Base-by-base conservation (phyloP, 2,329 filamentous ascomycete species). In the Fusarium concolor region DNA sequence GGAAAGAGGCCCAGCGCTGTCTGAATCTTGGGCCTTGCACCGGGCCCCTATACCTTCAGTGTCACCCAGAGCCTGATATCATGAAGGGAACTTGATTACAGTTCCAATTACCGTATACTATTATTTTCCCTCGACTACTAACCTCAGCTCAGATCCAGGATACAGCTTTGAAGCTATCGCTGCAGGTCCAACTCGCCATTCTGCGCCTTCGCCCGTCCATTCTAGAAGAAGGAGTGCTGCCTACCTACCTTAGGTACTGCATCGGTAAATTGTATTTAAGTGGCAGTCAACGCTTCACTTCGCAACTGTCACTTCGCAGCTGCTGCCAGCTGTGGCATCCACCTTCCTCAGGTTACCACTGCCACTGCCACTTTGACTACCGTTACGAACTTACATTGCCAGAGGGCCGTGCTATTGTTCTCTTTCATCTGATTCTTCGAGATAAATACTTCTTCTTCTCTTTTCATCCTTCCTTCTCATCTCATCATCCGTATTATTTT, bases 391-490 rank as follows among this genome's bases (percentile, higher is more conserved):
- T 20, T 57, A 39, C 44, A 52, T 39, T 44, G 18, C 22, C 37
- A 44, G 15, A 52, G 35, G 37, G n/a, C 43, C 22, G n/a, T 31
- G 29, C 26, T 29, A 38, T 41, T 20, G 7, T 42, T 55, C 11
- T 22, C 12, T 6, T 42, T 31, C 11, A 22, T 18, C 18, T 58
- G 46, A 33, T 63, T 64, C 55, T 56, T 42, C 6, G 28, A 55
- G 17, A 38, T 26, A 15, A 35, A 45, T 42, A 24, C 35, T 57
- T 61, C 47, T 59, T 52, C 31, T 58, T 52, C 61, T 54, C 56
- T 62, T 31, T 56, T 64, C 57, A 63, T 55, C 43, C 46, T 50
- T 53, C 51, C 49, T 65, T 65, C 61, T 55, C 26, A 17, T 31
- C 11, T 15, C 22, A 46, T 43, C 29, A 29, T 41, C 18, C 49